Conservation (phyloP, 106 monocot genomes). For the Triglochin maritima region DNA sequence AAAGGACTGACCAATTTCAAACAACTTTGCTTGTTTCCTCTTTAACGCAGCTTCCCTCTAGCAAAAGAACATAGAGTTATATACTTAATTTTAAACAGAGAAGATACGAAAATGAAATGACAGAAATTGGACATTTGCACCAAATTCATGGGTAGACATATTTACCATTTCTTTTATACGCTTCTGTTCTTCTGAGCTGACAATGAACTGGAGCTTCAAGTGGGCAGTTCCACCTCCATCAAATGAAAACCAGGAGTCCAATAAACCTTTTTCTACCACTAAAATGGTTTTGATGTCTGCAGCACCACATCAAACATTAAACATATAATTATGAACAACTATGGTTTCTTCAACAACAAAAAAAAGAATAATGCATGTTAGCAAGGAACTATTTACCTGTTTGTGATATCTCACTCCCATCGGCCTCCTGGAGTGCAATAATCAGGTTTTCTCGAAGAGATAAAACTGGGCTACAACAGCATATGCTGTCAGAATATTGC, state of each 20-base stretch:
- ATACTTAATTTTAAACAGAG: no score
- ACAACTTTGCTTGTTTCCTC: conserved; percentile 33
- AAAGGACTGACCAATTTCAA: conserved; percentile 6
- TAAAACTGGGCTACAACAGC: conserved; percentile 46
- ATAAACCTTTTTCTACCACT: conserved; percentile 54
- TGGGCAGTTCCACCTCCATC: conserved; percentile 38
- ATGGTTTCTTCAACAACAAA: no score
- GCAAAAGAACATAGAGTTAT: conserved; percentile 1
- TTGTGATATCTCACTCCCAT: conserved; percentile 40
- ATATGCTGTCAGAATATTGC: neutral
- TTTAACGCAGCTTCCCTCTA: conserved; percentile 58
- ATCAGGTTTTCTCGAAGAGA: conserved; percentile 58
- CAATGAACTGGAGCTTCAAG: conserved; percentile 58
- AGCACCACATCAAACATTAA: neutral
- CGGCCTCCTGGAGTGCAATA: conserved; percentile 32
- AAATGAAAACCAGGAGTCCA: conserved; percentile 43
- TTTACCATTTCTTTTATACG: conserved; percentile 60
- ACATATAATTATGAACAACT: neutral
- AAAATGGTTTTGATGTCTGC: conserved; percentile 50
- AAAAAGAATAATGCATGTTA: neutral
- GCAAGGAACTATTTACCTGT: conserved; percentile 27
- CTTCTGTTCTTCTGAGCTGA: conserved; percentile 45
- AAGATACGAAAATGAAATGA: neutral
- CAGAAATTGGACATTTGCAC: neutral
- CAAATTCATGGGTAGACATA: neutral